Evolutionary conservation across 257 asterid species (phyloP).

Genomic region (Hygrophila difformis): DNA sequence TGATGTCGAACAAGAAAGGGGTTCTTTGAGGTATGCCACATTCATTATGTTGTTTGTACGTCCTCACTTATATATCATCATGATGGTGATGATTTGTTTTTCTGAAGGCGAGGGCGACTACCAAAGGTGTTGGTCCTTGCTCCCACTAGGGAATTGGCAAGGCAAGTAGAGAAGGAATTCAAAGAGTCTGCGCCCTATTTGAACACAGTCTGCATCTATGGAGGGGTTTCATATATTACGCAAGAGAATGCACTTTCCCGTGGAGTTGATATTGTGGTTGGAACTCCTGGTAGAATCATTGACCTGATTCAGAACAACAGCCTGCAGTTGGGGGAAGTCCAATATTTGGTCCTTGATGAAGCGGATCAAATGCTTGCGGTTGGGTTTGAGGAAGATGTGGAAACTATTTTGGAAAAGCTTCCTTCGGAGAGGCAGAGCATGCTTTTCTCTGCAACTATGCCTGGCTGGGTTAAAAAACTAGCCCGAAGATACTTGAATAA

Average conservation of each 20-base stretch:
- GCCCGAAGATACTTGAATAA: constrained; percentile 66
- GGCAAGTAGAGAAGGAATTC: constrained; percentile 91
- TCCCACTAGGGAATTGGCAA: constrained; percentile 96
- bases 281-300: constrained; percentile 96
- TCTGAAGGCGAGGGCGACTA: constrained; percentile 62
- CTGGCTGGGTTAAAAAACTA: constrained; percentile 87
- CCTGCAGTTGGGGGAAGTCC: constrained; percentile 77
- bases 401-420: constrained; percentile 58
- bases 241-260: constrained; percentile 80
- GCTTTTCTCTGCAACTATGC: constrained; percentile 99
- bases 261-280: constrained; percentile 93
- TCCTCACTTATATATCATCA: not conserved
- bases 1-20: constrained; percentile 43
- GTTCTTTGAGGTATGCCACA: constrained; percentile 46
- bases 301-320: constrained; percentile 62
- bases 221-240: constrained; percentile 75
- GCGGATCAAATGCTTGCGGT: constrained; percentile 99
- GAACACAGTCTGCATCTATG: constrained; percentile 54
- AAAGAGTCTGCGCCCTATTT: constrained; percentile 75
- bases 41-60: not conserved
- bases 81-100: not conserved
- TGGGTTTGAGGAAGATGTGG: constrained; percentile 98
- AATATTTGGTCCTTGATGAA: constrained; percentile 89
- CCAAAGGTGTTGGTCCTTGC: constrained; percentile 91
- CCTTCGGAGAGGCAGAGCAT: constrained; percentile 86